These are phyloP conservation scores for Solanum arcanum DNA, from an alignment of 257 asterid species.

Conservation along the genomic window DNA sequence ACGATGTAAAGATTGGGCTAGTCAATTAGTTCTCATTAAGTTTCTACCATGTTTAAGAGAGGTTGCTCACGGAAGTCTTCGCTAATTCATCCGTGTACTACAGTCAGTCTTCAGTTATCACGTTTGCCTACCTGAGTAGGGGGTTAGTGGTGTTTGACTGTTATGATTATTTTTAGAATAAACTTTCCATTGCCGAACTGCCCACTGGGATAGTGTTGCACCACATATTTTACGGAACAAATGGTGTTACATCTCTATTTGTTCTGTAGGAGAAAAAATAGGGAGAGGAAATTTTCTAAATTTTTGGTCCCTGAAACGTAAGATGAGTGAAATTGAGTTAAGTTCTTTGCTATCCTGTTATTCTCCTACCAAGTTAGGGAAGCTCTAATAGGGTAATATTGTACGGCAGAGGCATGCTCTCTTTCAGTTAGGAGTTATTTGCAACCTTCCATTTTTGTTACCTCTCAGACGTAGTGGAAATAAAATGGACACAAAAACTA, in stretches of 20 bases:
- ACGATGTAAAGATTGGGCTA: background rate
- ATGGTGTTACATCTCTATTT: background rate
- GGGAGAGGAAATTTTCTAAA: background rate
- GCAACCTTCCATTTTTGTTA: background rate
- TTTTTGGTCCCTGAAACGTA: background rate
- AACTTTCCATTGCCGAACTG: background rate
- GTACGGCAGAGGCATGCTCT: background rate
- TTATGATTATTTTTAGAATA: background rate
- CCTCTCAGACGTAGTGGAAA: background rate
- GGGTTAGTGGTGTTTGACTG: background rate
- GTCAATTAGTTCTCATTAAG: background rate
- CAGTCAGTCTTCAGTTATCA: background rate
- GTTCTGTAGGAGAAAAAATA: background rate
- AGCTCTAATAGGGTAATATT: background rate
- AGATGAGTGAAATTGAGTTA: background rate
- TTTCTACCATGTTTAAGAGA: background rate
- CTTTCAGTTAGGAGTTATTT: background rate
- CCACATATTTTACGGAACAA: background rate
- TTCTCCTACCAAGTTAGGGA: background rate
- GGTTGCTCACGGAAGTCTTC: background rate
- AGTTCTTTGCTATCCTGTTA: background rate
- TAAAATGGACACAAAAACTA: background rate
- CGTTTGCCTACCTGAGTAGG: background rate
- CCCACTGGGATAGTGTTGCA: background rate
- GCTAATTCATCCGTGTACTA: background rate